A percentile compares a stretch with the other conserved stretches of the same genome.
Evolutionary conservation across 768 basidiomycete genomes (phyloP).

Genomic region (Amanita subjunquillea): DNA sequence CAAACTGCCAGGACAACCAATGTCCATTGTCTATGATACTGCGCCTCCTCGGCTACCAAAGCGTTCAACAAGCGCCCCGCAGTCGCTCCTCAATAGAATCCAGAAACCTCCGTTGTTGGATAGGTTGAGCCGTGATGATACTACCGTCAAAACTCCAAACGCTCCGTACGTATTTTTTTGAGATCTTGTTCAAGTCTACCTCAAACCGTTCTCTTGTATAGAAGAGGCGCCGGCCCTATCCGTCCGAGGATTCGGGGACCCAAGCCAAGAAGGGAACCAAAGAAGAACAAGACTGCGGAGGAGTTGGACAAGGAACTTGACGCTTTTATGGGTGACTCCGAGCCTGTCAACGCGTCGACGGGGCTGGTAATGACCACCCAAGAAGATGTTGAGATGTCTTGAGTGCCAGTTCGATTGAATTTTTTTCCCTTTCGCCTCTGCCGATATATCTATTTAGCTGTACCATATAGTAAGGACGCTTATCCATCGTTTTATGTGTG

Average conservation of each 20-base stretch:
- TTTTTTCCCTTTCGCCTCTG: neutral
- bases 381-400: constrained; percentile 47
- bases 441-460: constrained; percentile 4
- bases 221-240: constrained; percentile 35
- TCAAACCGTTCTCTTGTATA: constrained; percentile 2
- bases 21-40: constrained; percentile 58
- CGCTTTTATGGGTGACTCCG: constrained; percentile 66
- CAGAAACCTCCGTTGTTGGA: constrained; percentile 64
- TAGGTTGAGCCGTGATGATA: constrained; percentile 44
- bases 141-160: constrained; percentile 20
- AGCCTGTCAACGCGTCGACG: constrained; percentile 13
- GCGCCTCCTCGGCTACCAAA: constrained; percentile 33
- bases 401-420: neutral
- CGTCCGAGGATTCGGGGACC: constrained; percentile 29
- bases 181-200: neutral
- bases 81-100: constrained; percentile 64
- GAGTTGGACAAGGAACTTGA: constrained; percentile 88
- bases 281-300: constrained; percentile 64
- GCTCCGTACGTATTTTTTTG: constrained; percentile 24
- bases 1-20: constrained; percentile 55
- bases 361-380: constrained; percentile 5
- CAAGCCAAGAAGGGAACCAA: constrained; percentile 20
- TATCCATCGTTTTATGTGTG: no score
- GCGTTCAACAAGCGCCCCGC: constrained; percentile 41
- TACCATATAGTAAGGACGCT: neutral